These are phyloP conservation scores for Maudiozyma saulgeensis DNA, from an alignment of 805 yeast species.

Conservation along the genomic window DNA sequence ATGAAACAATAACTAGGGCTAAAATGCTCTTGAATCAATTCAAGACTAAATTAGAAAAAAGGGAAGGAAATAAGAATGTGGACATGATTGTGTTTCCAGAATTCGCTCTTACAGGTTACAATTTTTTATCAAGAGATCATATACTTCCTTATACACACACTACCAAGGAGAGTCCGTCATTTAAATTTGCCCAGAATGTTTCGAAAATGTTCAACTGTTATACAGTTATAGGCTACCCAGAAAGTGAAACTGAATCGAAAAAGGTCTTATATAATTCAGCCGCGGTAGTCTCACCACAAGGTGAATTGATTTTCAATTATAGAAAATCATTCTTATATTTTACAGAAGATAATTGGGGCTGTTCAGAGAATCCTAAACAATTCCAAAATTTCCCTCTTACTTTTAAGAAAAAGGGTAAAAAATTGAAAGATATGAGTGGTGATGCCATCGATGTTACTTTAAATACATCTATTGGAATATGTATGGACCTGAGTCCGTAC, in stretches of 20 bases:
- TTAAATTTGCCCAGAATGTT: conserved; percentile 46
- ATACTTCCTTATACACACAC: conserved; percentile 49
- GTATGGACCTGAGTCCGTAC: conserved; percentile 91
- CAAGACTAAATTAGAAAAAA: conserved; percentile 7
- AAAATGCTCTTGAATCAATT: conserved; percentile 30
- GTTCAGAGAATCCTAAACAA: conserved; percentile 53
- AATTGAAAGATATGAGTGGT: not conserved
- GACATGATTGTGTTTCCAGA: conserved; percentile 80
- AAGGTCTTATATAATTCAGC: conserved; percentile 58
- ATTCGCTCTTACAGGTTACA: conserved; percentile 76
- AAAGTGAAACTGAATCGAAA: conserved; percentile 24
- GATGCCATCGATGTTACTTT: conserved; percentile 19
- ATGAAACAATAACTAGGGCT: conserved; percentile 44
- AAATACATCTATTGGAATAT: conserved; percentile 64
- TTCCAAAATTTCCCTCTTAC: conserved; percentile 44
- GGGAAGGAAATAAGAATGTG: conserved; percentile 23
- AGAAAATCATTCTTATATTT: conserved; percentile 69
- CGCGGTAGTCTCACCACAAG: conserved; percentile 48
- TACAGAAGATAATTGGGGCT: conserved; percentile 77
- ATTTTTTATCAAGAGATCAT: conserved; percentile 39
- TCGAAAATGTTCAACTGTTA: conserved; percentile 47
- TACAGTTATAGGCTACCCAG: conserved; percentile 80
- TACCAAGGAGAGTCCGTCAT: conserved; percentile 37
- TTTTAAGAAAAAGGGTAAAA: conserved; percentile 12
- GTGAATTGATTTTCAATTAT: conserved; percentile 54